Evolutionary conservation across 2,329 filamentous ascomycete species (phyloP).

Genomic region (Fusarium sp.): DNA sequence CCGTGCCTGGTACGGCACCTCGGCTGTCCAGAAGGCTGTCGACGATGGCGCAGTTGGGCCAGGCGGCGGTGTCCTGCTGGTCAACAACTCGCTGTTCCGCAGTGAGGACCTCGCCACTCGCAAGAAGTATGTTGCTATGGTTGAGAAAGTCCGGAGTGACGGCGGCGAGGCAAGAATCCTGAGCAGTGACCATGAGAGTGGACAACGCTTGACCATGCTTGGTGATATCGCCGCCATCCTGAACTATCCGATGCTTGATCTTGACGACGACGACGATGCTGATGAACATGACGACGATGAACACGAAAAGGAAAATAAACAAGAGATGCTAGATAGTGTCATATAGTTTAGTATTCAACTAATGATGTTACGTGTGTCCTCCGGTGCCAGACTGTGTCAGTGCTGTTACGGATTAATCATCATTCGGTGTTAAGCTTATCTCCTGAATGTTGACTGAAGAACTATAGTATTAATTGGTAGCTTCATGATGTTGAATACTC

Average conservation of each 20-base stretch:
- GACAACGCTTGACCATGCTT: conserved; percentile 82
- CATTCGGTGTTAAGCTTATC: neutral
- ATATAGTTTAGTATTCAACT: conserved; percentile 41
- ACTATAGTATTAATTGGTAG: neutral
- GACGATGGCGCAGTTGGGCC: conserved; percentile 88
- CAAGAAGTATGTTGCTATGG: conserved; percentile 84
- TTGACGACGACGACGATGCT: conserved; percentile 75
- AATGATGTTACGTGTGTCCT: conserved; percentile 16
- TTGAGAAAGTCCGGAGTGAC: conserved; percentile 87
- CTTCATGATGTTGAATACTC: neutral
- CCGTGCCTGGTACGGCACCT: conserved; percentile 89
- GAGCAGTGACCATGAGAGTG: conserved; percentile 95
- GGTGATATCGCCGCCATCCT: conserved; percentile 91
- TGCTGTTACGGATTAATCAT: neutral
- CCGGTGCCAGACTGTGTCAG: neutral
- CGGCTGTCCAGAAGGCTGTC: conserved; percentile 84
- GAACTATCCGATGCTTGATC: conserved; percentile 86
- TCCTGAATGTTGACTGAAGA: neutral
- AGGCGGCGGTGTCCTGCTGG: conserved; percentile 85
- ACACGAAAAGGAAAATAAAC: conserved; percentile 43
- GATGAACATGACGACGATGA: conserved; percentile 51
- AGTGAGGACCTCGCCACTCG: conserved; percentile 82
- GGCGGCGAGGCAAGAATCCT: conserved; percentile 91
- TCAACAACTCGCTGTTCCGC: conserved; percentile 90
- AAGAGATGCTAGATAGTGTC: conserved; percentile 44